Percentiles rank a stretch among this genome's conserved stretches.
These are phyloP conservation scores for Tremella fuciformis DNA, from an alignment of 768 basidiomycete genomes.

Conservation along the genomic window DNA sequence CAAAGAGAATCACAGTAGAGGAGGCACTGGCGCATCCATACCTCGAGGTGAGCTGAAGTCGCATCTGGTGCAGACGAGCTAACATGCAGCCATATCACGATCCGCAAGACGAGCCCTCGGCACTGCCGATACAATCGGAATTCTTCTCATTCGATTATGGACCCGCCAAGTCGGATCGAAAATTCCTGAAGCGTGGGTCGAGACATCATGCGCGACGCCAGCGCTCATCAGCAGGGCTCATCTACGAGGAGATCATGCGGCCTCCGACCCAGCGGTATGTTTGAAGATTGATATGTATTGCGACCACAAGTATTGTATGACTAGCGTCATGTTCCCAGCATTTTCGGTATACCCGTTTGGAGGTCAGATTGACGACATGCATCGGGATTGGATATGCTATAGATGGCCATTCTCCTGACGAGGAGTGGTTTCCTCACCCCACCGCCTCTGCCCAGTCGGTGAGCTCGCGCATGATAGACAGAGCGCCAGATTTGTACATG, in stretches of 20 bases:
- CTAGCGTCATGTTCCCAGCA: too few relatives aligned
- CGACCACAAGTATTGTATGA: too few relatives aligned
- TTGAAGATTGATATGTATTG: too few relatives aligned
- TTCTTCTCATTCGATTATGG: constrained; percentile 54
- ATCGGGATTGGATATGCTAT: too few relatives aligned
- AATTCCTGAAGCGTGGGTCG: constrained; percentile 50
- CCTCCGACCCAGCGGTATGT: too few relatives aligned
- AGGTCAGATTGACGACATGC: too few relatives aligned
- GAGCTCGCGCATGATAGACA: constrained; percentile 38
- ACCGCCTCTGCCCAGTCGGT: constrained; percentile 27
- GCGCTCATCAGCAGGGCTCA: constrained; percentile 18
- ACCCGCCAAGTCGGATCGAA: constrained; percentile 48
- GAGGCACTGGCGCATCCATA: constrained; percentile 88
- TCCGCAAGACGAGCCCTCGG: constrained; percentile 80
- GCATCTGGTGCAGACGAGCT: constrained; percentile 23
- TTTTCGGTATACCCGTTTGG: too few relatives aligned
- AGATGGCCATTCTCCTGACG: too few relatives aligned
- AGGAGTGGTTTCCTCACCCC: background rate
- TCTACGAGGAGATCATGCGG: constrained; percentile 35
- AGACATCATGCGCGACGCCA: constrained; percentile 3
- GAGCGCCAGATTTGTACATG: constrained; percentile 31
- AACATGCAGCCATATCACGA: constrained; percentile 74
- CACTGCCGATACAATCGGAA: constrained; percentile 54
- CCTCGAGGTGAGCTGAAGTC: constrained; percentile 58
- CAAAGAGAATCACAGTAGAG: constrained; percentile 79